phyloP scores from a whole-genome alignment of 495 filamentous ascomycete species.

The Neurospora sp. region DNA sequence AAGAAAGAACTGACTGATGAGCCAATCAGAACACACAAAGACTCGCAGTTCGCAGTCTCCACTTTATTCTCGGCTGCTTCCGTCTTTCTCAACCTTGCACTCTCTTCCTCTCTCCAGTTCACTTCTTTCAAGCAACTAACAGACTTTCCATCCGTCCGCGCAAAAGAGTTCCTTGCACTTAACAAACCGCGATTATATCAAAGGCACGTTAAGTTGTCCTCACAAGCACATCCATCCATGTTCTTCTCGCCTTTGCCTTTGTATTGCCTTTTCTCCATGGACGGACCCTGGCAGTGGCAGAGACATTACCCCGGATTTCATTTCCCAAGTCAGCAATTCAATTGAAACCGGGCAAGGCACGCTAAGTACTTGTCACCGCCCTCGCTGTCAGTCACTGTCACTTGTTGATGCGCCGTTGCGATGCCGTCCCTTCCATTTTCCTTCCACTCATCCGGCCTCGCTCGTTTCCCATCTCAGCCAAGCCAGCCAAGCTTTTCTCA shows the following conservation, averaged over 20 bases:
- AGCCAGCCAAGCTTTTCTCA: neutral
- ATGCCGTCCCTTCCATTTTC: neutral
- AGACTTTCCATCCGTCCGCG: neutral
- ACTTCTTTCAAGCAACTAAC: neutral
- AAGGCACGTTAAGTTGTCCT: neutral
- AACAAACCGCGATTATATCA: neutral
- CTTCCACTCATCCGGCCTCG: neutral
- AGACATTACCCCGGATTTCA: neutral
- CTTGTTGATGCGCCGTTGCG: neutral
- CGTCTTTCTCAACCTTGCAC: neutral
- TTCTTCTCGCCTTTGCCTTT: neutral
- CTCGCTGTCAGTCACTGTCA: neutral
- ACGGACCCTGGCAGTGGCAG: neutral
- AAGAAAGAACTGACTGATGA: neutral
- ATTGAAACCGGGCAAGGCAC: neutral
- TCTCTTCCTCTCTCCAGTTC: neutral
- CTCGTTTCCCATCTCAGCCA: neutral
- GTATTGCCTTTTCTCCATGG: neutral
- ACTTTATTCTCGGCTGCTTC: neutral
- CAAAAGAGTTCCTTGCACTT: neutral
- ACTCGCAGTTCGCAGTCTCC: neutral
- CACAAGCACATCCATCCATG: neutral
- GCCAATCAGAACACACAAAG: neutral
- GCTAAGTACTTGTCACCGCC: neutral
- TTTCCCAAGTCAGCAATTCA: neutral